Evolutionary conservation across 2,329 filamentous ascomycete genomes (phyloP), one percentile per base, ranked within the genome.

Genomic region (Mollisia scopiformis): DNA sequence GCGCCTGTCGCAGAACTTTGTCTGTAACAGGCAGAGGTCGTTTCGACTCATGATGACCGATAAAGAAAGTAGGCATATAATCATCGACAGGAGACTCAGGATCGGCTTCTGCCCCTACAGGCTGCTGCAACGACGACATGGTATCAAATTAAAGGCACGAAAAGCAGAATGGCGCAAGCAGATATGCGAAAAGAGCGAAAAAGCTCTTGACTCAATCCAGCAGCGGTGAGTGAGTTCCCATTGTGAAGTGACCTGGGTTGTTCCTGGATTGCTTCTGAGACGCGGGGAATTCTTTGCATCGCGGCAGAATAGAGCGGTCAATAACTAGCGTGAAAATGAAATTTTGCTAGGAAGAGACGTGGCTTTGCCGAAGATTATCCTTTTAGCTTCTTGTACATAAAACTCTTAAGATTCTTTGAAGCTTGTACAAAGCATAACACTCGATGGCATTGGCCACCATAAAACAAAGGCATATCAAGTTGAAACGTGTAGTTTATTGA

Each of bases 21-120:
- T 88, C 83, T 21, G 84, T 84, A 59, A 91, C 82, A 59, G 87
- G 84, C 65, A 84, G 77, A 28, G 80, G 75, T 61, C 89, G 80
- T 55, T 79, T 79, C 6, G 88, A 87, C 72, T 92, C 88, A 76
- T 93, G 90, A 65, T 92, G 88, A 59, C 90, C 89, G 67, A 93
- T 80, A 70, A 88, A 90, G 72, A 92, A 91, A 11, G 79, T 76
- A 25, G 83, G 80, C 21, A 65, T 69, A 58, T 61, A 73, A 25
- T 74, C 72, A 37, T 74, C 68, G 23, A 62, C 47, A 57, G 62
- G 50, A 57, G 67, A 63, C 57, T 65, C 47, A 57, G 61, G 43
- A 31, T 69, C 68, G 11, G 35, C 54, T 28, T 63, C 68, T 51
- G 58, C 51, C 50, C 49, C 47, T 33, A 51, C 11, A 61, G 51